Base-by-base conservation (phyloP, 441 rosid genomes). In the Jatropha multifida region DNA sequence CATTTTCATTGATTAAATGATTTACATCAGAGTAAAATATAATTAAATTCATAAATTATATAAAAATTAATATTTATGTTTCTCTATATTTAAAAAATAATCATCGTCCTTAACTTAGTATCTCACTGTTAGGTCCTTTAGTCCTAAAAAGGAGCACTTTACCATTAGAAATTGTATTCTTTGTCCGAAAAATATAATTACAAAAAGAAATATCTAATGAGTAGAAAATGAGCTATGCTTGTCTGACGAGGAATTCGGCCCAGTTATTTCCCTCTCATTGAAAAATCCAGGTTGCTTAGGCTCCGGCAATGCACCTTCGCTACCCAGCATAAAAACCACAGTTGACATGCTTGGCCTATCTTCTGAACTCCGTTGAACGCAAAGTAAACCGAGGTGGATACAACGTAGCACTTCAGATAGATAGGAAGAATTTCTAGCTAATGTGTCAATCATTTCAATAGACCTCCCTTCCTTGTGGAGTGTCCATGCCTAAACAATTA, bases 281-380 rank as follows among this genome's bases (percentile, higher is more conserved):
- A 51, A 79, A 70, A 81, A 85, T 2, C 85, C 81, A 14, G 90
- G 88, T 61, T 83, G 66, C n/a, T 77, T 82, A 1, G 85, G 86
- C 26, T 62, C 14, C 2, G 86, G 81, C 65, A 82, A 66, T 5
- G 63, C n/a, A 7, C 46, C 59, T 18, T 78, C 84, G 9, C 84
- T 68, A 1, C 84, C 74, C 48, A 86, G 55, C 90, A 87, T 85
- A 10, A 79, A 23, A 62, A 81, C 82, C 72, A 81, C 90, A 20
- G 52, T 5, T 59, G 83, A 74, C 87, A 87, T 83, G 65, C 65
- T 79, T 2, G 87, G 90, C 75, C 84, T 73, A 55, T 80, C 83
- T 69, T 77, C 78, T 2, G 86, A 73, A 72, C 58, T 54, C 10
- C 69, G 77, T 68, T 83, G 87, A 42, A 85, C 85, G 41, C 86